A percentile compares a stretch with the other conserved stretches of the same genome.
phyloP scores from a whole-genome alignment of 2,329 filamentous ascomycete genomes.

The Chaetomium strumarium region DNA sequence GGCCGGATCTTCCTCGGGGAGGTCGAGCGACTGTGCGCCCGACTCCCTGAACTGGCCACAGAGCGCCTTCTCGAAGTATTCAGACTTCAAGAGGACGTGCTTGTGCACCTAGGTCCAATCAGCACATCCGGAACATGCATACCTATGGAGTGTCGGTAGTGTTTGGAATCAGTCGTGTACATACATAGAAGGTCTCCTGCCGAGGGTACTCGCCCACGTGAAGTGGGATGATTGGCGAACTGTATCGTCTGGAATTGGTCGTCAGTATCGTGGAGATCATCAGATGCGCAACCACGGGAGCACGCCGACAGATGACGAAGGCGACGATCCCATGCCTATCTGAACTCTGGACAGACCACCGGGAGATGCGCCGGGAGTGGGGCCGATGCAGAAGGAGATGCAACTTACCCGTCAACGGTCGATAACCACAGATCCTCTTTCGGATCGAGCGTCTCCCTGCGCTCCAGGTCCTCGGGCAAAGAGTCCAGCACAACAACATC shows the following conservation, averaged over 20 bases:
- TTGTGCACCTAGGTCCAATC: slow-evolving; percentile 37
- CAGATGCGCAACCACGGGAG: neutral
- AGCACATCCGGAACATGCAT: neutral
- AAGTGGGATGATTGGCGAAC: slow-evolving; percentile 40
- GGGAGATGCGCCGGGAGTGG: neutral
- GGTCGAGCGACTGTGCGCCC: slow-evolving; percentile 39
- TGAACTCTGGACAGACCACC: neutral
- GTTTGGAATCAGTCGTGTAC: slow-evolving; percentile 2
- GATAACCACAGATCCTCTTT: slow-evolving; percentile 45
- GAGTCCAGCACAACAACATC: slow-evolving; percentile 36
- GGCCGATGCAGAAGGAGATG: slow-evolving; percentile 5
- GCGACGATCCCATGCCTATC: neutral
- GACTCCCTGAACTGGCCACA: slow-evolving; percentile 44
- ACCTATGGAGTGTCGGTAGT: too few species aligned
- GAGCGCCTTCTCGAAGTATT: slow-evolving; percentile 45
- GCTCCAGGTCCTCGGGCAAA: slow-evolving; percentile 28
- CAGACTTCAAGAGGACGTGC: slow-evolving; percentile 39
- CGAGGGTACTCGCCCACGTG: slow-evolving; percentile 37
- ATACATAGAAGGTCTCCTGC: slow-evolving; percentile 39
- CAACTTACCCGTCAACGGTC: slow-evolving; percentile 42
- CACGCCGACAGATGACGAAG: neutral
- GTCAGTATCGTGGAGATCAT: neutral
- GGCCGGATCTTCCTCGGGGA: slow-evolving; percentile 46
- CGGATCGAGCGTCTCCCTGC: slow-evolving; percentile 33
- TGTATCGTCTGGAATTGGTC: slow-evolving; percentile 35